phyloP scores from a whole-genome alignment of 345 rosid genomes.

The Camelina hispida region DNA sequence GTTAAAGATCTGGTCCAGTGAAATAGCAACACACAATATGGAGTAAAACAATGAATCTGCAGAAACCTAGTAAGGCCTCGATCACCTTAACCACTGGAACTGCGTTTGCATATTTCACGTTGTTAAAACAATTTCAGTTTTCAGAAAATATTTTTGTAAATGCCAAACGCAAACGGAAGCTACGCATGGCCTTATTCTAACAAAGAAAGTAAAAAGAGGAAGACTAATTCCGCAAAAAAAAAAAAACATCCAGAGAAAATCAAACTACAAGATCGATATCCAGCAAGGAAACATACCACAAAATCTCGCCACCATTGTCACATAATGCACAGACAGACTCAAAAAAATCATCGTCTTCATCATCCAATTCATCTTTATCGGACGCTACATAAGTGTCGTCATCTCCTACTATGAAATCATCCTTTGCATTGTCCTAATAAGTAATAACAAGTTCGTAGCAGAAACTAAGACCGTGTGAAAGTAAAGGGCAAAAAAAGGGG shows the following conservation, averaged over 20 bases:
- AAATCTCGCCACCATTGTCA: slow-evolving; percentile 80
- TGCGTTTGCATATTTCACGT: slow-evolving; percentile 21
- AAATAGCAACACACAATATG: slow-evolving; percentile 17
- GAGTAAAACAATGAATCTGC: slow-evolving; percentile 8
- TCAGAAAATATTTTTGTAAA: slow-evolving; percentile 6
- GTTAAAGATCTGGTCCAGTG: slow-evolving; percentile 29
- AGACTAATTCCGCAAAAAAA: slow-evolving; percentile 17
- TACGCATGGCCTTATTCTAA: neutral
- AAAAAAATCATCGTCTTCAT: slow-evolving; percentile 59
- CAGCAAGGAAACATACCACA: slow-evolving; percentile 62
- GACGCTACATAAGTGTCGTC: slow-evolving; percentile 48
- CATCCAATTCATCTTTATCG: slow-evolving; percentile 50
- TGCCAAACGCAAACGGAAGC: slow-evolving; percentile 4
- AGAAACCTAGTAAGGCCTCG: neutral
- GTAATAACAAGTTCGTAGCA: slow-evolving; percentile 11
- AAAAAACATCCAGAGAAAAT: slow-evolving; percentile 20
- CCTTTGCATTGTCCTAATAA: slow-evolving; percentile 53
- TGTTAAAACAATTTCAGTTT: neutral
- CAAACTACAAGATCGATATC: slow-evolving; percentile 28
- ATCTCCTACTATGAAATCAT: slow-evolving; percentile 70
- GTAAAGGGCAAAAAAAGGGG: neutral
- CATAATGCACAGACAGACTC: slow-evolving; percentile 86
- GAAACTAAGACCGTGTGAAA: slow-evolving; percentile 24
- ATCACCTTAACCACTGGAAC: neutral
- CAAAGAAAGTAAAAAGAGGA: slow-evolving; percentile 23